Base-by-base conservation (phyloP, 1,284 basidiomycete species). In the Leccinum fuscescens region DNA sequence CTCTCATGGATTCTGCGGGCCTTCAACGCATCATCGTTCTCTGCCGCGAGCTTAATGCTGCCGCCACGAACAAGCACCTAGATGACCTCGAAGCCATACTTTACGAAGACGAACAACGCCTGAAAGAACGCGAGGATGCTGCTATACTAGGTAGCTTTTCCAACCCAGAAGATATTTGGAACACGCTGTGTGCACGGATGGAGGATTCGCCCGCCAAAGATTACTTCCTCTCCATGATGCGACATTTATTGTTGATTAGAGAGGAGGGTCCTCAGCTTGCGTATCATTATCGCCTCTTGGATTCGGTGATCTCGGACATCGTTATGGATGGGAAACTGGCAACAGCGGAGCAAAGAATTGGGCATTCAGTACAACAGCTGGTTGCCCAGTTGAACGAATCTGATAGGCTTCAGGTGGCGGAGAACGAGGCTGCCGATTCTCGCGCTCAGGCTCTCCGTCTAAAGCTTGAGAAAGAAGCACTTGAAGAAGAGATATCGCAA, bases 211-310 rank as follows among this genome's bases (percentile, higher is more conserved):
- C 87, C 60, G 94, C 95, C 1, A 83, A 85, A 67, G 89, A 93
- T 65, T 92, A 97, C 72, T 92, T 99, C 72, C 79, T 97, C 54
- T 93, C 93, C 27, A 90, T 94, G 69, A 85, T 99, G 82, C 93
- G 96, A 70, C 96, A 98, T 76, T 74, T 99, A 59, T 79, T 98
- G 39, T 83, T 99, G 62, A 93, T 99, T 65, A 86, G 90, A 62
- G 91, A 93, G 66, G 94, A 98, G 62, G 93, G 91, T 3, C 88
- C 91, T 35, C 83, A 89, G 35, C 83, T 93, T 71, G 85, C 86
- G 35, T 90, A 95, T 67, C 93, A 96, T 76, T 98, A 93, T 75
- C 94, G 95, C 76, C 84, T 99, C 54, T 85, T 99, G 68, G 94
- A 98, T 73, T 89, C 92, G n/a, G 80, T 98, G 54, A 86, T 99